Evolutionary conservation across 768 basidiomycete species (phyloP).

Genomic region (Suillus spraguei): DNA sequence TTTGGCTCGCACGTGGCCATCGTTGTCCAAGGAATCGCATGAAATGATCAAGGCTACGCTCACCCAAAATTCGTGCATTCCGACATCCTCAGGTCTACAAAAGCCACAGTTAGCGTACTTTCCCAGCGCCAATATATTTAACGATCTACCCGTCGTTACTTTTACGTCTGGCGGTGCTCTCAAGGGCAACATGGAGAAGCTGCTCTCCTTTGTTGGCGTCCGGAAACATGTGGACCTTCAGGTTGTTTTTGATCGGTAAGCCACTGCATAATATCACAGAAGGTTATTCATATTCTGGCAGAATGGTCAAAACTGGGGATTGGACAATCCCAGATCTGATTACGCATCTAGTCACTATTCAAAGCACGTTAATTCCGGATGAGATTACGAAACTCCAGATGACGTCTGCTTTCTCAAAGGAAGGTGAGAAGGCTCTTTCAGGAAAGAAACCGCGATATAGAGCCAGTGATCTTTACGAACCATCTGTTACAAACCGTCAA

Average conservation of each 20-base stretch:
- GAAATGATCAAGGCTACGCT: conserved; percentile 45
- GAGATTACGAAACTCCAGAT: conserved; percentile 58
- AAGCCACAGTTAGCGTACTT: conserved; percentile 80
- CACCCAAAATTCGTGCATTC: conserved; percentile 49
- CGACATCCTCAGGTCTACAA: conserved; percentile 62
- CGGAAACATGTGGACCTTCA: conserved; percentile 92
- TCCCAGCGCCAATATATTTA: conserved; percentile 81
- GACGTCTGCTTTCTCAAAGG: conserved; percentile 78
- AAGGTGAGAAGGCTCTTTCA: conserved; percentile 34
- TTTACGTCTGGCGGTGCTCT: conserved; percentile 64
- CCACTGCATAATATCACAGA: neutral
- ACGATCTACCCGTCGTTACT: conserved; percentile 81
- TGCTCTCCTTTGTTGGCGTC: conserved; percentile 76
- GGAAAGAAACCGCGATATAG: conserved; percentile 48
- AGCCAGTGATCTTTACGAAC: conserved; percentile 85
- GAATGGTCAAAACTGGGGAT: conserved; percentile 88
- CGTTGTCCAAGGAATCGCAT: conserved; percentile 51
- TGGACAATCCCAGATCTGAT: conserved; percentile 87
- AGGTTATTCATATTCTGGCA: conserved; percentile 27
- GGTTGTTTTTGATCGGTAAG: conserved; percentile 85
- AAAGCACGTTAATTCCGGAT: conserved; percentile 55
- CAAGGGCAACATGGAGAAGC: conserved; percentile 72
- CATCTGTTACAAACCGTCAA: conserved; percentile 66
- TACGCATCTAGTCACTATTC: conserved; percentile 86
- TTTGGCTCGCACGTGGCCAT: conserved; percentile 73